Percentiles rank a stretch among this genome's conserved stretches.
Evolutionary conservation across 2,329 filamentous ascomycete genomes (phyloP).

Genomic region (Kalmusia sp.): DNA sequence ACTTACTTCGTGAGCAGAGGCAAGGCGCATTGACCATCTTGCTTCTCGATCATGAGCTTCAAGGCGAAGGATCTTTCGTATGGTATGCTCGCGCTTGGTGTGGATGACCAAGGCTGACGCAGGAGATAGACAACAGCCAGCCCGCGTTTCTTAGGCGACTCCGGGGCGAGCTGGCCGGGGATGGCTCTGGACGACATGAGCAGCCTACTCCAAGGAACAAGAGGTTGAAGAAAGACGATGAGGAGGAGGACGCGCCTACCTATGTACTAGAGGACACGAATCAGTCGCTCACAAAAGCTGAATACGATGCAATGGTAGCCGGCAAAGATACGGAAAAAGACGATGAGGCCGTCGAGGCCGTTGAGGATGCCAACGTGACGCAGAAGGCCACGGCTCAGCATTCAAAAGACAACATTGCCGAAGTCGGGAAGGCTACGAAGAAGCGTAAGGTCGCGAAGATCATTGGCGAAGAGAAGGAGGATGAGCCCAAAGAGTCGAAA

Average conservation of each 20-base stretch:
- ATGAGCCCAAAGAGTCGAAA: constrained; percentile 16
- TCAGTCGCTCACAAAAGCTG: constrained; percentile 62
- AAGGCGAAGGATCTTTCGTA: constrained; percentile 76
- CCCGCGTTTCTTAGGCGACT: constrained; percentile 56
- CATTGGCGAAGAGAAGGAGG: constrained; percentile 38
- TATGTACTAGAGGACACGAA: constrained; percentile 78
- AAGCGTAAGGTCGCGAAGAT: constrained; percentile 48
- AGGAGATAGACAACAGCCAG: constrained; percentile 58
- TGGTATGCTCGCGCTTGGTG: constrained; percentile 44
- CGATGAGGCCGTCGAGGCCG: constrained; percentile 12
- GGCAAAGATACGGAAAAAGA: constrained; percentile 31
- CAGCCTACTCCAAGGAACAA: constrained; percentile 53
- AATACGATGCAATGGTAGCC: constrained; percentile 54
- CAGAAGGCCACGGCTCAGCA: constrained; percentile 7
- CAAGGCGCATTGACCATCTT: no score
- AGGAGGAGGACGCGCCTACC: constrained; percentile 78
- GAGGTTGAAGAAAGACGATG: constrained; percentile 63
- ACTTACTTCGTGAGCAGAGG: no score
- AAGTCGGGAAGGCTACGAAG: constrained; percentile 41
- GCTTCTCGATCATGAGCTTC: constrained; percentile 61
- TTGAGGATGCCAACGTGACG: constrained; percentile 9
- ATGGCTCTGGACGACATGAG: constrained; percentile 54
- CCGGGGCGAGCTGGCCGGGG: constrained; percentile 62
- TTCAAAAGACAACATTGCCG: constrained; percentile 38
- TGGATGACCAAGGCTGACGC: constrained; percentile 51